phyloP scores from a whole-genome alignment of 75 land plant species.

The Ceratopteris richardii region DNA sequence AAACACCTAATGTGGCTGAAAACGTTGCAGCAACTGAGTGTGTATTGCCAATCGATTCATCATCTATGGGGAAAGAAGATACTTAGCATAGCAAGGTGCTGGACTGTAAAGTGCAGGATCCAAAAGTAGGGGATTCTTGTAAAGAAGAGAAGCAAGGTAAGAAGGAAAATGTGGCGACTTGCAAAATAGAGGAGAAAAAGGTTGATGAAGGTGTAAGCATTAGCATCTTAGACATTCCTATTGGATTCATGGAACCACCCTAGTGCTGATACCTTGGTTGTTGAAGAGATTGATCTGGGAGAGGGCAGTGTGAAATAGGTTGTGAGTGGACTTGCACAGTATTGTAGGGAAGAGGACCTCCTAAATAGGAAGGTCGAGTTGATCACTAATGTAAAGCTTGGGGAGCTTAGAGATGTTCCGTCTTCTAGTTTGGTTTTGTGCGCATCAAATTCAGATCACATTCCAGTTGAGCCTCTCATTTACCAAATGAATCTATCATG shows the following conservation, averaged over 20 bases:
- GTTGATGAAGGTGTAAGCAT: conserved; percentile 51
- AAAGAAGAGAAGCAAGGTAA: conserved; percentile 27
- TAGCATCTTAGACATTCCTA: conserved; percentile 57
- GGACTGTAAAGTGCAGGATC: background rate
- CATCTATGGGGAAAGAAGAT: conserved; percentile 21
- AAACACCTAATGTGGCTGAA: conserved; percentile 6
- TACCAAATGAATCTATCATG: conserved; percentile 62
- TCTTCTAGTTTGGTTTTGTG: conserved; percentile 93
- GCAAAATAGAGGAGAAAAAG: conserved; percentile 32
- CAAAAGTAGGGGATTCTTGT: background rate
- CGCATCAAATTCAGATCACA: conserved; percentile 90
- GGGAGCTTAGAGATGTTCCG: conserved; percentile 88
- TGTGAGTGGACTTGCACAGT: conserved; percentile 97
- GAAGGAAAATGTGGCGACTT: conserved; percentile 31
- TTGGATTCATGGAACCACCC: conserved; percentile 98
- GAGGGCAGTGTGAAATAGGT: conserved; percentile 75
- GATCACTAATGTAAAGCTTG: conserved; percentile 90
- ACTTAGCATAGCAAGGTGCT: background rate
- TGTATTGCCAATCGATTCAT: background rate
- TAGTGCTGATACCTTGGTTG: conserved; percentile 87
- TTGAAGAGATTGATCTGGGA: conserved; percentile 95
- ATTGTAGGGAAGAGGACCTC: conserved; percentile 60
- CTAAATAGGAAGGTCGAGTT: conserved; percentile 77
- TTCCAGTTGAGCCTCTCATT: conserved; percentile 67
- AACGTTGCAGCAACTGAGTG: conserved; percentile 12